phyloP scores from a whole-genome alignment of 306 rosid species.

The Glycine latifolia region DNA sequence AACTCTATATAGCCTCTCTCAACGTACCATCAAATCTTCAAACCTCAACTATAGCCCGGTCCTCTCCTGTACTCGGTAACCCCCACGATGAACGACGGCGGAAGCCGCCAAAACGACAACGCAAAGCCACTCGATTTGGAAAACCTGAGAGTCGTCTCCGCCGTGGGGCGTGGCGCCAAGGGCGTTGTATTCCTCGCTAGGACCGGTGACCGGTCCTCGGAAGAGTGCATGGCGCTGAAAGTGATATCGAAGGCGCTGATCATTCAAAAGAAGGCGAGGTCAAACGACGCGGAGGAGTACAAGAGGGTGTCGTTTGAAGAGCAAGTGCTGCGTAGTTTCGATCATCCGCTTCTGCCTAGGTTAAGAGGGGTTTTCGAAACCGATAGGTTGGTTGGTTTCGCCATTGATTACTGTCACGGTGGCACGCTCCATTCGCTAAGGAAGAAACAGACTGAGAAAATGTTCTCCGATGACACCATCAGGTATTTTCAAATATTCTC shows the following conservation, averaged over 20 bases:
- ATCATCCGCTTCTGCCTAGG: slow-evolving; percentile 76
- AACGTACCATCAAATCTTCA: no score
- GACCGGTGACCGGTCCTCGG: slow-evolving; percentile 29
- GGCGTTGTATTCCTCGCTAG: slow-evolving; percentile 80
- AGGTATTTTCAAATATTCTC: slow-evolving; percentile 53
- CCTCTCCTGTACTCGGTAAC: no score
- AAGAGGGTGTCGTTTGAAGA: slow-evolving; percentile 78
- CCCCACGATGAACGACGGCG: slow-evolving; percentile 54
- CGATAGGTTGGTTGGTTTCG: slow-evolving; percentile 67
- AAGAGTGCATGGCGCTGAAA: slow-evolving; percentile 73
- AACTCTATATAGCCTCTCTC: slow-evolving; percentile 2
- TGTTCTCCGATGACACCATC: slow-evolving; percentile 82
- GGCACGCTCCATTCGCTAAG: slow-evolving; percentile 78
- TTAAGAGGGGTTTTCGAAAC: slow-evolving; percentile 76
- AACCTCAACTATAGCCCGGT: no score
- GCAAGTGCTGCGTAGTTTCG: slow-evolving; percentile 66
- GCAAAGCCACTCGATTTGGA: slow-evolving; percentile 53
- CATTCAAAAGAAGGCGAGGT: slow-evolving; percentile 48
- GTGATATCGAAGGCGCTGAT: slow-evolving; percentile 75
- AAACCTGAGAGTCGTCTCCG: slow-evolving; percentile 57
- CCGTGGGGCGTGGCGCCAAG: slow-evolving; percentile 93
- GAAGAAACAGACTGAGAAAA: slow-evolving; percentile 79
- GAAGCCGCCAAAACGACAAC: neutral
- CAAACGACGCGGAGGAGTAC: slow-evolving; percentile 47
- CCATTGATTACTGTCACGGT: slow-evolving; percentile 87